Evolutionary conservation across 768 basidiomycete genomes (phyloP), one percentile per base, ranked within the genome.

Genomic region (Brasilioporus rufonigricans): DNA sequence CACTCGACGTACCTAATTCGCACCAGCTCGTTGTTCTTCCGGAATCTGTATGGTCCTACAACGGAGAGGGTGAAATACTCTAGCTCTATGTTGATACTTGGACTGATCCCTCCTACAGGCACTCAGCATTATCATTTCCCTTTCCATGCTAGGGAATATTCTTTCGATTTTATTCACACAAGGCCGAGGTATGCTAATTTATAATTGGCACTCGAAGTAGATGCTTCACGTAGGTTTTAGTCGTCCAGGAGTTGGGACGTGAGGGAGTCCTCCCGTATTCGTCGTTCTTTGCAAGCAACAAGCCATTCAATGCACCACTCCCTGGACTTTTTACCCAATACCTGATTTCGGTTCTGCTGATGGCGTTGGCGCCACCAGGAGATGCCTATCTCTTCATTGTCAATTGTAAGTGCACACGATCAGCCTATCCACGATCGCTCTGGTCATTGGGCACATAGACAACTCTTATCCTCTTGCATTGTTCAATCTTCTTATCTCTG

Each of bases 321-420:
- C 74, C 81, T 0, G 87, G 86, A 0, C 72, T 91, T 5, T 77
- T 83, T 44, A 72, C 77, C 0, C 86, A 88, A 59, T 91, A 83
- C 68, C n/a, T 81, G 6, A 62, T 87, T 18, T 87, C 85, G 0
- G 77, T 80, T 21, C 59, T 77, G 13, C 73, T 87, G 53, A 72
- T 86, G 44, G 60, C 82, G 6, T 75, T 76, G 1, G 75, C 84
- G 0, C 89, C 89, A 0, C 78, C 86, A 0, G 88, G 90, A 3
- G 89, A 91, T 59, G 86, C 86, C 0, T 91, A 89, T 62, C 75
- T 83, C 27, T 89, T 91, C 68, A 76, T 84, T 61, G 75, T 88
- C 53, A 86, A 81, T 61, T 65, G 87, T 86, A 48, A 57, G 85
- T 66, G 19, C 16, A 23, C 10, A 14, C 50, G 16, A 24, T 26